A percentile compares a stretch with the other conserved stretches of the same genome.
Conservation (phyloP, 345 rosid genomes). For the Euclidium syriacum region DNA sequence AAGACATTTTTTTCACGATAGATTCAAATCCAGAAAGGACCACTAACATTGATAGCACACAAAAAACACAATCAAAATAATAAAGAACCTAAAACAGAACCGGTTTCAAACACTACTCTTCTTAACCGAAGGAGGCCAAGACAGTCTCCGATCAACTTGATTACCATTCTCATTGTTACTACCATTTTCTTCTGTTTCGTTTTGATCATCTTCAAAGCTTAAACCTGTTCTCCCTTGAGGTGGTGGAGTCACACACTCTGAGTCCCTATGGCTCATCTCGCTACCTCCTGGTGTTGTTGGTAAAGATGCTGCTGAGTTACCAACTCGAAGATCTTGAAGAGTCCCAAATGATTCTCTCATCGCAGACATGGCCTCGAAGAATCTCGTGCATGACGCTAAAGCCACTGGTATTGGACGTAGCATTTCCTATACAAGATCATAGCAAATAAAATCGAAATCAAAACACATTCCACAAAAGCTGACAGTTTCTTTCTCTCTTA, state of each 20-base stretch:
- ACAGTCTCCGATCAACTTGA: slow-evolving; percentile 65
- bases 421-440: slow-evolving; percentile 63
- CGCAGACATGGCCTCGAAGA: slow-evolving; percentile 98
- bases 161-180: slow-evolving; percentile 31
- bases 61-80: slow-evolving; percentile 1
- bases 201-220: slow-evolving; percentile 51
- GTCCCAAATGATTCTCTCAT: slow-evolving; percentile 97
- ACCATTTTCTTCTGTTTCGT: slow-evolving; percentile 38
- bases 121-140: slow-evolving; percentile 83
- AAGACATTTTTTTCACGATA: neutral
- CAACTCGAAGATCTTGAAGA: slow-evolving; percentile 81
- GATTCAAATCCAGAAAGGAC: neutral
- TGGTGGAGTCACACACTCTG: slow-evolving; percentile 68
- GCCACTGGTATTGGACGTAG: slow-evolving; percentile 98
- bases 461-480: neutral
- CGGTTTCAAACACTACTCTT: slow-evolving; percentile 11
- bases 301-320: slow-evolving; percentile 50
- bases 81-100: neutral
- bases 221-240: slow-evolving; percentile 67
- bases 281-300: slow-evolving; percentile 55
- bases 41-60: neutral
- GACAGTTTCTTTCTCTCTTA: neutral
- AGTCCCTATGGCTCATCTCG: slow-evolving; percentile 38
- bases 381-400: slow-evolving; percentile 92
- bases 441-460: neutral